Evolutionary conservation across 176 grass and related monocot genomes (phyloP).

Genomic region (Aegilops sharonensis): DNA sequence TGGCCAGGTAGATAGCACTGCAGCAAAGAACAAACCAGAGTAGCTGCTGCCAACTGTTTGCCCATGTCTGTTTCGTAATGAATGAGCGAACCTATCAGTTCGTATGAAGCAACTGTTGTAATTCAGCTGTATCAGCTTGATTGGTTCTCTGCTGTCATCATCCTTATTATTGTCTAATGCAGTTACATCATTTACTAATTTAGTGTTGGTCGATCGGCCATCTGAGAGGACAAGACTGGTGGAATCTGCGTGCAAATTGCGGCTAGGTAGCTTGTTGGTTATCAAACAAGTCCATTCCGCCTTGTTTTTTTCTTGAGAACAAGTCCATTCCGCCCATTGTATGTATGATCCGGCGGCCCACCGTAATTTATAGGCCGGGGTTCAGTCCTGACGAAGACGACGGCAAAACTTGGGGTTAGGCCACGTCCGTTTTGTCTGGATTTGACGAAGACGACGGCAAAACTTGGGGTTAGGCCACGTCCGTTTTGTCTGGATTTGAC

Average conservation of each 20-base stretch:
- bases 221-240: neutral
- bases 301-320: too few relatives aligned
- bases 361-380: neutral
- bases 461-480: neutral
- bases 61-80: neutral
- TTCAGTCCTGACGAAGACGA: neutral
- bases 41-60: neutral
- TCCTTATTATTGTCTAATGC: neutral
- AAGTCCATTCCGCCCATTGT: neutral
- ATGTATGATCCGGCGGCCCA: neutral
- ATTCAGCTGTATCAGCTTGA: neutral
- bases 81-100: neutral
- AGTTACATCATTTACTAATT: neutral
- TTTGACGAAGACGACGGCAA: neutral
- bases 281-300: too few relatives aligned
- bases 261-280: neutral
- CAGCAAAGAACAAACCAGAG: neutral
- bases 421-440: too few relatives aligned
- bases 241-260: neutral
- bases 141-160: neutral
- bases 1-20: neutral
- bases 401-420: neutral
- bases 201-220: neutral
- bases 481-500: too few relatives aligned
- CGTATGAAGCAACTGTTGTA: neutral